Percentiles rank a stretch among this genome's conserved stretches.
Evolutionary conservation across 2,329 filamentous ascomycete species (phyloP).

Genomic region (Sarocladiaceae sp.): DNA sequence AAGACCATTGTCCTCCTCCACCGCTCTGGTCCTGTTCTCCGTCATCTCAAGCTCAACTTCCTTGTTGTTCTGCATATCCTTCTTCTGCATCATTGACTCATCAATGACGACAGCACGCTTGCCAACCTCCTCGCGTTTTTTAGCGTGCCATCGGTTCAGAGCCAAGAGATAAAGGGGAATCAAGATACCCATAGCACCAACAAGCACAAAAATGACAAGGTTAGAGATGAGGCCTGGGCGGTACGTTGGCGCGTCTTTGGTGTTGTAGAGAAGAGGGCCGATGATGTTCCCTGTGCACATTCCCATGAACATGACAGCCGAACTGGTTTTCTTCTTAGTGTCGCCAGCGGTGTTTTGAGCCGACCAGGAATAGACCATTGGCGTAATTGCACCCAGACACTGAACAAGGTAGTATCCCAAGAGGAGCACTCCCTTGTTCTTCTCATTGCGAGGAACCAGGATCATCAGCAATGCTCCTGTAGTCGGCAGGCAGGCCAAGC

Average conservation of each 20-base stretch:
- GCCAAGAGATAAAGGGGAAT: conserved; percentile 39
- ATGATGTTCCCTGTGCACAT: conserved; percentile 60
- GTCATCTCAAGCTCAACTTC: conserved; percentile 12
- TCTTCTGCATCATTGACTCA: conserved; percentile 35
- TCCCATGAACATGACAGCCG: conserved; percentile 58
- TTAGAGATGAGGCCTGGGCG: conserved; percentile 39
- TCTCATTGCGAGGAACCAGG: conserved; percentile 34
- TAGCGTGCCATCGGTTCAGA: conserved; percentile 48
- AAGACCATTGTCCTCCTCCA: conserved; percentile 1
- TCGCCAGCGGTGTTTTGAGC: conserved; percentile 61
- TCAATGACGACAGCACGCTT: conserved; percentile 52
- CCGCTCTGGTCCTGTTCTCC: neutral
- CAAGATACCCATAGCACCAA: neutral
- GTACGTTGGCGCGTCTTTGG: conserved; percentile 52
- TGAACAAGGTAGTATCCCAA: conserved; percentile 61
- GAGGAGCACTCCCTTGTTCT: conserved; percentile 38
- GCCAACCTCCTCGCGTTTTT: conserved; percentile 44
- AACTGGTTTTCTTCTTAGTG: conserved; percentile 59
- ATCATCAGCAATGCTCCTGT: conserved; percentile 53
- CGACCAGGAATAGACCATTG: conserved; percentile 59
- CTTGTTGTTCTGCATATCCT: conserved; percentile 11
- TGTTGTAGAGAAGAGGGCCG: conserved; percentile 56
- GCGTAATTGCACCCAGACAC: conserved; percentile 57
- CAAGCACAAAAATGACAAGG: neutral
- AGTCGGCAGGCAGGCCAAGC: conserved; percentile 41